These are phyloP conservation scores for Aspergillus melleus DNA, from an alignment of 2,329 filamentous ascomycete species.

Conservation along the genomic window DNA sequence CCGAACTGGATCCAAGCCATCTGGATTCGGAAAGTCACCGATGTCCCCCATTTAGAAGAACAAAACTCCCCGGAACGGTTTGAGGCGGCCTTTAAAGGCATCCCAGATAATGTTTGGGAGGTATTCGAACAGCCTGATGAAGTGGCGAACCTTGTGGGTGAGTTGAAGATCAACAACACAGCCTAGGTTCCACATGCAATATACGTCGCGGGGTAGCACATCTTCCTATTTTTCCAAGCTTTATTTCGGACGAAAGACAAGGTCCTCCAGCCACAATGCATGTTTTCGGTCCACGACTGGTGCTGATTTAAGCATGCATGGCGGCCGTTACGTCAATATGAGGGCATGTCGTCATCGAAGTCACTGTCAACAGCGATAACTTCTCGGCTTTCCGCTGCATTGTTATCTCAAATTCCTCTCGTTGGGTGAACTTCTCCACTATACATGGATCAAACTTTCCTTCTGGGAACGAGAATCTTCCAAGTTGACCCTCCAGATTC, in stretches of 20 bases:
- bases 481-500: background rate
- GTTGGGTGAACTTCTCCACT: background rate
- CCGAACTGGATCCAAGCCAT: slow-evolving; percentile 80
- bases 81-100: slow-evolving; percentile 74
- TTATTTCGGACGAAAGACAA: background rate
- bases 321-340: slow-evolving; percentile 20
- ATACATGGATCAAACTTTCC: background rate
- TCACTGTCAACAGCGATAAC: background rate
- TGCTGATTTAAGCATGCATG: slow-evolving; percentile 20
- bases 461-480: background rate
- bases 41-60: slow-evolving; percentile 71
- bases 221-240: background rate
- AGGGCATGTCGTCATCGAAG: background rate
- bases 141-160: slow-evolving; percentile 41
- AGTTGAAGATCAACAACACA: background rate
- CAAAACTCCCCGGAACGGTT: slow-evolving; percentile 76
- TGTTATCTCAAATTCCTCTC: background rate
- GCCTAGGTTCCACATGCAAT: background rate
- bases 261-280: background rate
- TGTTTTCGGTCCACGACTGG: background rate
- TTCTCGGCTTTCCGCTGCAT: background rate
- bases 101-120: slow-evolving; percentile 72
- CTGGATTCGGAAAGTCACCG: slow-evolving; percentile 79
- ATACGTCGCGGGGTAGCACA: background rate
- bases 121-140: slow-evolving; percentile 79